A percentile compares a stretch with the other conserved stretches of the same genome.
Conservation (phyloP, 2,329 filamentous ascomycete species). For the Tolypocladium ophioglossoides region DNA sequence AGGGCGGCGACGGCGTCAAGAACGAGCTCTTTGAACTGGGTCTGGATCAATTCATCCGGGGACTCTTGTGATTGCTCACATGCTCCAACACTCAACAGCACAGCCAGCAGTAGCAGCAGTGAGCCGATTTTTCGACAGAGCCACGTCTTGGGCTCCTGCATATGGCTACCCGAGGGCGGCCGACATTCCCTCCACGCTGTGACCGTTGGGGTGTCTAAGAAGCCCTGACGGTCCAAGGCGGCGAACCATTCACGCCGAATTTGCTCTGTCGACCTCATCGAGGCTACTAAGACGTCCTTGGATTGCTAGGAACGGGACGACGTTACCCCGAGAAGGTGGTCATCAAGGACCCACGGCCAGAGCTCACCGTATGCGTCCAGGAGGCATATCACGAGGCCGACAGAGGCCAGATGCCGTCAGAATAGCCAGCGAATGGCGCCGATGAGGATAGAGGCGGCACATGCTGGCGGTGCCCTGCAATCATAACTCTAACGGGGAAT, state of each 20-base stretch:
- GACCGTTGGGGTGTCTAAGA: neutral
- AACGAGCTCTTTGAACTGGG: slow-evolving; percentile 63
- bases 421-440: neutral
- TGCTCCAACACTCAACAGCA: neutral
- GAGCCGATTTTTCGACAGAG: neutral
- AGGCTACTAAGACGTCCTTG: neutral
- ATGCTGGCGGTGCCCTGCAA: neutral
- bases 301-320: neutral
- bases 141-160: neutral
- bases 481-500: neutral
- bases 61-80: slow-evolving; percentile 39
- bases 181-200: no score
- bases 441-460: neutral
- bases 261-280: neutral
- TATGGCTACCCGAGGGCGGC: no score
- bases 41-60: slow-evolving; percentile 67
- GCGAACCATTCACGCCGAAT: neutral
- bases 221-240: neutral
- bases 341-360: neutral
- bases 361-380: neutral
- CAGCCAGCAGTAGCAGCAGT: no score
- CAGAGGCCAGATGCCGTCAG: neutral
- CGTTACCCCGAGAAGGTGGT: neutral
- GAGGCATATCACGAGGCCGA: neutral
- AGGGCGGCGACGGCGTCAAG: slow-evolving; percentile 56